Conservation (phyloP, 306 rosid genomes). For the Cucumis cinereus region DNA sequence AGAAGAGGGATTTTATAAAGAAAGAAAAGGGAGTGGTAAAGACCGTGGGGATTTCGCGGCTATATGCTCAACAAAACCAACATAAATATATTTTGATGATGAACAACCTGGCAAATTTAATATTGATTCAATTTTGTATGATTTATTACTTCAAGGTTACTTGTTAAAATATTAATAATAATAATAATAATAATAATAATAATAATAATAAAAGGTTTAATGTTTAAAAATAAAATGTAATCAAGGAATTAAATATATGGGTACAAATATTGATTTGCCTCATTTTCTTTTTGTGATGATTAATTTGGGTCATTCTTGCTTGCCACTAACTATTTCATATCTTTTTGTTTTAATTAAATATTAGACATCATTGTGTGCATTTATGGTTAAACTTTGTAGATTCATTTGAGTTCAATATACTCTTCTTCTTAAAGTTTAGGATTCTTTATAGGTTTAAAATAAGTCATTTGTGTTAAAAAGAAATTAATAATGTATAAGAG, state of each 20-base stretch:
- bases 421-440: too few species aligned
- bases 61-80: too few species aligned
- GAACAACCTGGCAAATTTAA: neutral
- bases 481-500: too few species aligned
- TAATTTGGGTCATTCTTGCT: neutral
- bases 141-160: too few species aligned
- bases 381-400: neutral
- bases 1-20: neutral
- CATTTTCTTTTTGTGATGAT: neutral
- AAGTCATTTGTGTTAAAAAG: too few species aligned
- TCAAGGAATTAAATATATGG: neutral
- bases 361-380: neutral
- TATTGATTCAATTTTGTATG: too few species aligned
- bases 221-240: too few species aligned
- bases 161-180: too few species aligned
- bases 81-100: too few species aligned
- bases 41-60: slow-evolving; percentile 62
- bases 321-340: slow-evolving; percentile 1
- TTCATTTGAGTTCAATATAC: neutral
- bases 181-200: too few species aligned
- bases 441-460: too few species aligned
- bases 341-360: neutral
- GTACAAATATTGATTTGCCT: neutral
- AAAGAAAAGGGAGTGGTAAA: slow-evolving; percentile 9
- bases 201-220: too few species aligned